These are phyloP conservation scores for Verticillium zaregamsianum DNA, from an alignment of 2,329 filamentous ascomycete genomes.

Conservation along the genomic window DNA sequence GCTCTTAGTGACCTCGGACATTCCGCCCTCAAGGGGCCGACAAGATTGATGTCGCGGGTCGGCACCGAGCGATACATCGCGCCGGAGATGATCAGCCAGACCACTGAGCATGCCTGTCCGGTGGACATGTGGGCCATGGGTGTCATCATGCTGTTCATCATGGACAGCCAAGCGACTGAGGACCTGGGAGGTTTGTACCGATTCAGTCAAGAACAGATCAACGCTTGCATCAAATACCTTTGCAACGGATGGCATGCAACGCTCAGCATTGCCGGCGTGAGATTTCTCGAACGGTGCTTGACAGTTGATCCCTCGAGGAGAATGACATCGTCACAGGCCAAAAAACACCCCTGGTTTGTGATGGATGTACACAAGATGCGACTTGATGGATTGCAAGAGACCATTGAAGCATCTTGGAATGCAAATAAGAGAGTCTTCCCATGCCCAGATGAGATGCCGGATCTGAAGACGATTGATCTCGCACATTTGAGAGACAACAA, in stretches of 20 bases:
- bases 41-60: constrained; percentile 37
- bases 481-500: background rate
- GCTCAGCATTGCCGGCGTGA: background rate
- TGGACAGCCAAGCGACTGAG: constrained; percentile 1
- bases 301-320: constrained; percentile 22
- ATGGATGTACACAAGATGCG: background rate
- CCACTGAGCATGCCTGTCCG: constrained; percentile 24
- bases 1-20: constrained; percentile 51
- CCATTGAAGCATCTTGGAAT: background rate
- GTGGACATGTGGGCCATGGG: constrained; percentile 53
- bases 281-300: constrained; percentile 20
- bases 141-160: constrained; percentile 32
- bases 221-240: constrained; percentile 18
- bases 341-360: constrained; percentile 31
- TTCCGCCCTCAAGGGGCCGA: constrained; percentile 34
- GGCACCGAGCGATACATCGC: constrained; percentile 45
- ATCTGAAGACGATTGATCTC: background rate
- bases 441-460: background rate
- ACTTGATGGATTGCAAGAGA: background rate
- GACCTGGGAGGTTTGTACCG: constrained; percentile 14
- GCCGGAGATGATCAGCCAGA: constrained; percentile 36
- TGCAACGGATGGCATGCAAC: too few relatives aligned
- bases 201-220: constrained; percentile 18
- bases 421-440: background rate
- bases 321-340: constrained; percentile 25